Percentiles rank a stretch among this genome's conserved stretches.
Evolutionary conservation across 148 eudicot species (phyloP).

Genomic region (Hydrangea macrophylla): DNA sequence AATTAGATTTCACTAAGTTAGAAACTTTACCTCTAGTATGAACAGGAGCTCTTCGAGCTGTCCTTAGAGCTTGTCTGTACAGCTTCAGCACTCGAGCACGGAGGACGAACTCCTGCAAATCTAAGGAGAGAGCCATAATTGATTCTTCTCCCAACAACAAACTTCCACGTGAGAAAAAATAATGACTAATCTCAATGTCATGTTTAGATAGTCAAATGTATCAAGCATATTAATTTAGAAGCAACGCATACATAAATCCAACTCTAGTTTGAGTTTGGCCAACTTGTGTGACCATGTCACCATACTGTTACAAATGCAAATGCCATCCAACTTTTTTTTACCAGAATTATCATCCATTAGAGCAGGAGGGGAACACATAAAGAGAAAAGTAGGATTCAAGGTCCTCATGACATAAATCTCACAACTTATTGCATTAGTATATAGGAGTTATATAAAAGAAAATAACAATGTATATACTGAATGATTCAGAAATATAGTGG

Average conservation of each 20-base stretch:
- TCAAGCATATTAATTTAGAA: background rate
- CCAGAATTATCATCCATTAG: no score
- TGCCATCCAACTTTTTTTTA: background rate
- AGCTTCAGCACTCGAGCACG: constrained; percentile 87
- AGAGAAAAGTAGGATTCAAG: background rate
- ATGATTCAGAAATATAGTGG: background rate
- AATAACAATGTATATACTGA: no score
- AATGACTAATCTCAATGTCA: background rate
- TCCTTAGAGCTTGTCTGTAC: constrained; percentile 77
- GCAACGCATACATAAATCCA: background rate
- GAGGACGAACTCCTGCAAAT: constrained; percentile 75
- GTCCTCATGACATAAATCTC: background rate
- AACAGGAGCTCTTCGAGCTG: constrained; percentile 70
- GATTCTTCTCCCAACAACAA: constrained; percentile 12
- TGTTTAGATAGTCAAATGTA: background rate
- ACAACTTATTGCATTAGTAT: background rate
- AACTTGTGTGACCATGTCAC: background rate
- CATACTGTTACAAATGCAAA: background rate
- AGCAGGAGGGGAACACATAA: no score
- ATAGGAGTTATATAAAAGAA: background rate
- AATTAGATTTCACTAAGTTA: background rate
- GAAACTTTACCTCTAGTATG: constrained; percentile 56
- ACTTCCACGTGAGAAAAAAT: background rate
- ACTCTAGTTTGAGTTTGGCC: background rate
- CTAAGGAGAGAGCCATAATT: constrained; percentile 53